These are phyloP conservation scores for Xylariaceae sp. DNA, from an alignment of 2,329 filamentous ascomycete species.

Conservation along the genomic window DNA sequence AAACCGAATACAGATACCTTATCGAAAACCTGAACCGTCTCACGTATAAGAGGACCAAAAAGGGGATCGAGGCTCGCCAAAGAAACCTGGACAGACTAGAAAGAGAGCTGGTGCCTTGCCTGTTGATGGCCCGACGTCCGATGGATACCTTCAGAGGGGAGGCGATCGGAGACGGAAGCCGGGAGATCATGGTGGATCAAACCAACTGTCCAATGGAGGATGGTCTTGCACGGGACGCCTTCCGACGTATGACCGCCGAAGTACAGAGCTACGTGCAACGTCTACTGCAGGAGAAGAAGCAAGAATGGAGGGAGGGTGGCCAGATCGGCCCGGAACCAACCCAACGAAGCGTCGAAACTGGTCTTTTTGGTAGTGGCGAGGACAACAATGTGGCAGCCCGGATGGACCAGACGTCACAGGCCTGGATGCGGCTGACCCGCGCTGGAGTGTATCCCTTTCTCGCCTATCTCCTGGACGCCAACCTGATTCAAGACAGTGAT, in stretches of 20 bases:
- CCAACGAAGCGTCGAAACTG: neutral
- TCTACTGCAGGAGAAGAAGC: neutral
- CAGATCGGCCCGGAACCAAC: neutral
- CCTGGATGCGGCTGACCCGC: neutral
- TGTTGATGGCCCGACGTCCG: neutral
- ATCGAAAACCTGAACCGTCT: neutral
- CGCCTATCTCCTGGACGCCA: neutral
- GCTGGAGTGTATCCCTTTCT: constrained; percentile 3
- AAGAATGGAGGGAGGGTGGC: neutral
- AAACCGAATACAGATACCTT: constrained; percentile 1
- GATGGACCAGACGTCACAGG: neutral
- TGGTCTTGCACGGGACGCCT: neutral
- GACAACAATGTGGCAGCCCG: neutral
- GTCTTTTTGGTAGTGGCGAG: neutral
- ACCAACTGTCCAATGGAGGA: neutral
- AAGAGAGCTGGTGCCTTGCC: neutral
- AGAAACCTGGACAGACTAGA: neutral
- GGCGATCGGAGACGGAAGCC: neutral
- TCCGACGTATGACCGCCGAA: neutral
- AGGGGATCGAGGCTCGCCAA: neutral
- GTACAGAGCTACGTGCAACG: neutral
- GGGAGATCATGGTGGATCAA: neutral
- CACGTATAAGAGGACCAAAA: neutral
- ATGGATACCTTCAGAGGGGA: neutral
- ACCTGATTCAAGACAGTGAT: neutral